Percentiles rank a stretch among this genome's conserved stretches.
These are phyloP conservation scores for Fomitopsis pinicola DNA, from an alignment of 1,284 basidiomycete genomes.

Conservation along the genomic window DNA sequence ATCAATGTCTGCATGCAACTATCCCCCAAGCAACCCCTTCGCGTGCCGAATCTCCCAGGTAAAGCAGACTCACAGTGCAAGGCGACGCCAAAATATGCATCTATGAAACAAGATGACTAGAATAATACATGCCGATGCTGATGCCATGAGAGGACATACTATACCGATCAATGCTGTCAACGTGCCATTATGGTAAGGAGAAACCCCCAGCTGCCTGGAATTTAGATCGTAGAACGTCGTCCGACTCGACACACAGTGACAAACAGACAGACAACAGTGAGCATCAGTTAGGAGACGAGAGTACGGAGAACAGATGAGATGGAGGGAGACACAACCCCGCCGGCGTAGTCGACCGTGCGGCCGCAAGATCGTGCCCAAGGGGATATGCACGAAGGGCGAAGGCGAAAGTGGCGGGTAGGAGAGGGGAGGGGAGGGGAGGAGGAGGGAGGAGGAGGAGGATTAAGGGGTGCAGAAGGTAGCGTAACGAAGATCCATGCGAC, in stretches of 20 bases:
- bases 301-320: not conserved
- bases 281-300: not conserved
- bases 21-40: no score
- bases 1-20: no score
- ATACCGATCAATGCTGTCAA: conserved; percentile 6
- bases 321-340: not conserved
- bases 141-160: not conserved
- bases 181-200: conserved; percentile 2
- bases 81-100: conserved; percentile 23
- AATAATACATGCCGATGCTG: conserved; percentile 14
- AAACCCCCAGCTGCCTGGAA: conserved; percentile 5
- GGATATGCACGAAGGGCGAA: not conserved
- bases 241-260: conserved; percentile 2
- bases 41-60: not conserved
- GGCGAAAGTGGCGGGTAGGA: not conserved
- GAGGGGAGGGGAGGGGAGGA: not conserved
- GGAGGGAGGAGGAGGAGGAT: not conserved
- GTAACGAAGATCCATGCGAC: conserved; percentile 5
- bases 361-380: not conserved
- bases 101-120: conserved; percentile 19
- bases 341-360: conserved; percentile 4
- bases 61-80: not conserved
- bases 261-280: conserved; percentile 1
- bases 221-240: not conserved
- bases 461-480: conserved; percentile 1